Conservation (phyloP, 1,284 basidiomycete species). For the Xerocomus nothofagi region DNA sequence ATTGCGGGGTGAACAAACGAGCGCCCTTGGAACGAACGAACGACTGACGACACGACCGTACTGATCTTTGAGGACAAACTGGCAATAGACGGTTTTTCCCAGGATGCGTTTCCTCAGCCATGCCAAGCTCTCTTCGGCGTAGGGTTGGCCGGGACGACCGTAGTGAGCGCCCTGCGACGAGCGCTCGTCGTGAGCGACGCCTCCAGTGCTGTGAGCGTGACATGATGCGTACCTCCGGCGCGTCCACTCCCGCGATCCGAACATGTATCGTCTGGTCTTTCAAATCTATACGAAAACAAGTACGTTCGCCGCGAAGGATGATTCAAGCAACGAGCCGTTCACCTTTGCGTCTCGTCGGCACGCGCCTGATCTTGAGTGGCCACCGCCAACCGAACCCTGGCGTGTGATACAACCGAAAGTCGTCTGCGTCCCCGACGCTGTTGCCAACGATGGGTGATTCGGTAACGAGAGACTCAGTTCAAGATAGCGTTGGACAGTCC, state of each 20-base stretch:
- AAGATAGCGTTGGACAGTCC: background rate
- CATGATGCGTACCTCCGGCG: slow-evolving; percentile 69
- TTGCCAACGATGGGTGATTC: slow-evolving; percentile 3
- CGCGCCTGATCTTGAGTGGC: slow-evolving; percentile 65
- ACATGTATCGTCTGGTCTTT: slow-evolving; percentile 80
- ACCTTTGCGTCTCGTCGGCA: slow-evolving; percentile 68
- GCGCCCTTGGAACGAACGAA: background rate
- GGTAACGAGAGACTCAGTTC: background rate
- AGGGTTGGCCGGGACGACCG: slow-evolving; percentile 74
- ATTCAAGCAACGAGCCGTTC: slow-evolving; percentile 5
- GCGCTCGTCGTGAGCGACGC: background rate
- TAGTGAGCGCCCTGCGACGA: slow-evolving; percentile 67
- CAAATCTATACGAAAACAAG: slow-evolving; percentile 47
- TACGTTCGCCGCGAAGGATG: background rate
- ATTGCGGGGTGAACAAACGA: background rate
- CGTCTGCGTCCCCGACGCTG: slow-evolving; percentile 84
- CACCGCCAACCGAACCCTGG: slow-evolving; percentile 72
- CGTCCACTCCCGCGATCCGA: slow-evolving; percentile 85
- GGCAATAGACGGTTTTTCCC: slow-evolving; percentile 64
- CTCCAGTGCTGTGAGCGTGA: background rate
- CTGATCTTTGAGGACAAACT: slow-evolving; percentile 76
- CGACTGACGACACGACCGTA: slow-evolving; percentile 71
- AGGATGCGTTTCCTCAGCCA: slow-evolving; percentile 66
- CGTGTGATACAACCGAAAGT: slow-evolving; percentile 82
- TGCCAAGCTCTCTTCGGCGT: slow-evolving; percentile 64